Conservation (phyloP, 2,329 filamentous ascomycete species). For the Aspergillus brunneoviolaceus region DNA sequence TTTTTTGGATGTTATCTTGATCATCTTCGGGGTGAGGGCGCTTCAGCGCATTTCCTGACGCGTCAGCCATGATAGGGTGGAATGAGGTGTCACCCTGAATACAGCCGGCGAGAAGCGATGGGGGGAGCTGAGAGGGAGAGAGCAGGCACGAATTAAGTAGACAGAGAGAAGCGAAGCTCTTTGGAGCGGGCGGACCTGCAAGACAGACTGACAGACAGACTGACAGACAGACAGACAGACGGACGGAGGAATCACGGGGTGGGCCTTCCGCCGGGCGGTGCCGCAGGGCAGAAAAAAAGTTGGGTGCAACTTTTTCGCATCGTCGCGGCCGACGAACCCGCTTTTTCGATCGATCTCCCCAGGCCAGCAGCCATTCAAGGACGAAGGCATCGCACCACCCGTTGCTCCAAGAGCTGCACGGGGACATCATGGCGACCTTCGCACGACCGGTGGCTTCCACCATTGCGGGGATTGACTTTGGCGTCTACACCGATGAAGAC, state of each 20-base stretch:
- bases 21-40: conserved; percentile 51
- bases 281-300: conserved; percentile 40
- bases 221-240: conserved; percentile 13
- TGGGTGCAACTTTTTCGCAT: conserved; percentile 35
- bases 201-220: conserved; percentile 11
- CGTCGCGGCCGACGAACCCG: conserved; percentile 30
- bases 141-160: neutral
- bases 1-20: conserved; percentile 46
- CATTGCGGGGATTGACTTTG: conserved; percentile 86
- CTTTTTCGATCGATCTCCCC: conserved; percentile 20
- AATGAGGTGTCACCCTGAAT: conserved; percentile 10
- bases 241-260: conserved; percentile 15
- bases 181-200: neutral
- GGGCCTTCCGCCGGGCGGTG: conserved; percentile 31
- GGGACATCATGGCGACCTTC: conserved; percentile 45
- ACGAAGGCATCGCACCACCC: conserved; percentile 23
- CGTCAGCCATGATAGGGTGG: conserved; percentile 41
- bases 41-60: conserved; percentile 47
- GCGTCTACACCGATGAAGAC: conserved; percentile 76
- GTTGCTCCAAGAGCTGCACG: conserved; percentile 35
- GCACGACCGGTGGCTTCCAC: conserved; percentile 78
- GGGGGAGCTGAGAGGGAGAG: neutral
- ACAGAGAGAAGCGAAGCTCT: neutral
- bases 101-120: conserved; percentile 9
- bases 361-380: conserved; percentile 20